Evolutionary conservation across 2,329 filamentous ascomycete genomes (phyloP), one percentile per base, ranked within the genome.

Genomic region (Stagonosporopsis chrysanthemi): DNA sequence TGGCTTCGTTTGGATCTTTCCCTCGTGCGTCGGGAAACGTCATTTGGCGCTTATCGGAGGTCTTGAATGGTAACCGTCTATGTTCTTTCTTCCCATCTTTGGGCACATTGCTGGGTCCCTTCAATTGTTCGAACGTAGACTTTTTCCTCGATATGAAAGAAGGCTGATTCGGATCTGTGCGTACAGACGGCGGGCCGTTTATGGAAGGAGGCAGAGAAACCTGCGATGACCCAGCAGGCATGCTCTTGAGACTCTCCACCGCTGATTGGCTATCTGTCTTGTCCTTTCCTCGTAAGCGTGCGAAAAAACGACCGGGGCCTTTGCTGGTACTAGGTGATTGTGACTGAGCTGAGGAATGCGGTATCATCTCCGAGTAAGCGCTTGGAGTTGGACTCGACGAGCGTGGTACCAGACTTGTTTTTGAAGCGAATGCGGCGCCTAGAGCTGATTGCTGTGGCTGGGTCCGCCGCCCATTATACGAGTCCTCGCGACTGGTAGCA

Each of bases 301-400:
- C 82, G 49, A 87, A 78, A 15, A 87, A 73, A 1, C 81, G 83
- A 44, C 82, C 78, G 59, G 81, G 80, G 19, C 69, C 66, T 29
- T 69, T 75, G 43, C 79, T 78, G 40, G 84, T 82, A 49, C 81
- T 80, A 1, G 88, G 87, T 19, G 67, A 90, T n/a, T 82, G 82
- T 68, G 67, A 90, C 17, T 82, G 84, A 6, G 70, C 52, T 29
- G 52, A 15, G 38, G 71, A 58, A 69, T 77, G 82, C 70, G 73
- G 82, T 72, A 77, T 84, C 76, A 80, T 79, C 22, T 80, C 83
- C 70, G 89, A 91, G 65, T 84, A 85, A 39, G 85, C 81, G 75
- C 91, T 95, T 7, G 92, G 90, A 0, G 91, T 91, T 24, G 93
- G 92, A 75, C 93, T 96, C 59, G 90, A 86, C 12, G 91, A 88